A percentile compares a stretch with the other conserved stretches of the same genome.
phyloP scores from a whole-genome alignment of 2,329 filamentous ascomycete species.

The Dactylellina leptospora region DNA sequence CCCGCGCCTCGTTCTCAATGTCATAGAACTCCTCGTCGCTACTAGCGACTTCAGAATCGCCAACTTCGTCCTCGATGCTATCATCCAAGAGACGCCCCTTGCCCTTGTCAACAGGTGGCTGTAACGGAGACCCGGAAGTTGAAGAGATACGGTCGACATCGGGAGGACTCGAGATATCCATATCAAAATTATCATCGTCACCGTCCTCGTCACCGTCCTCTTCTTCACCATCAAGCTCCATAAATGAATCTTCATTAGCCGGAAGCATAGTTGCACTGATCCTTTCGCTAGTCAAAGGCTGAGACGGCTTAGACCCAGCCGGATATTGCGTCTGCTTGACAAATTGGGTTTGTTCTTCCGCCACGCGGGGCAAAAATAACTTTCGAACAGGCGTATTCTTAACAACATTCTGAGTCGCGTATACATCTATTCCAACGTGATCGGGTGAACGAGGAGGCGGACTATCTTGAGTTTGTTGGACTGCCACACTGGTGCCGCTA shows the following conservation, averaged over 20 bases:
- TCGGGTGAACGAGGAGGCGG: slow-evolving; percentile 21
- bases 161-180: slow-evolving; percentile 42
- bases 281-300: slow-evolving; percentile 11
- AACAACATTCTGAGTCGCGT: slow-evolving; percentile 40
- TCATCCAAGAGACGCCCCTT: slow-evolving; percentile 18
- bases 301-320: slow-evolving; percentile 26
- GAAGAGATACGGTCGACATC: slow-evolving; percentile 19
- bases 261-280: slow-evolving; percentile 25
- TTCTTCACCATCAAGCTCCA: slow-evolving; percentile 24
- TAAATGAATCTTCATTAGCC: neutral
- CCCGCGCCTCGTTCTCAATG: slow-evolving; percentile 23
- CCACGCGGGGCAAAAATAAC: slow-evolving; percentile 18
- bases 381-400: slow-evolving; percentile 34
- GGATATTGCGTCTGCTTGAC: slow-evolving; percentile 46
- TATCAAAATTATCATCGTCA: slow-evolving; percentile 20
- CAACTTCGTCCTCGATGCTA: slow-evolving; percentile 9
- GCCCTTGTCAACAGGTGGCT: slow-evolving; percentile 31
- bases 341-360: slow-evolving; percentile 36
- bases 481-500: slow-evolving; percentile 5
- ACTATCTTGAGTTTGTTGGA: slow-evolving; percentile 22
- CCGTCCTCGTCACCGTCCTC: slow-evolving; percentile 2
- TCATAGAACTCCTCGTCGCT: slow-evolving; percentile 45
- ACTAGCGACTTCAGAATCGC: slow-evolving; percentile 1
- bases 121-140: slow-evolving; percentile 15
- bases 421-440: slow-evolving; percentile 35